Conservation (phyloP, 805 yeast species). For the Candida bentonensis region DNA sequence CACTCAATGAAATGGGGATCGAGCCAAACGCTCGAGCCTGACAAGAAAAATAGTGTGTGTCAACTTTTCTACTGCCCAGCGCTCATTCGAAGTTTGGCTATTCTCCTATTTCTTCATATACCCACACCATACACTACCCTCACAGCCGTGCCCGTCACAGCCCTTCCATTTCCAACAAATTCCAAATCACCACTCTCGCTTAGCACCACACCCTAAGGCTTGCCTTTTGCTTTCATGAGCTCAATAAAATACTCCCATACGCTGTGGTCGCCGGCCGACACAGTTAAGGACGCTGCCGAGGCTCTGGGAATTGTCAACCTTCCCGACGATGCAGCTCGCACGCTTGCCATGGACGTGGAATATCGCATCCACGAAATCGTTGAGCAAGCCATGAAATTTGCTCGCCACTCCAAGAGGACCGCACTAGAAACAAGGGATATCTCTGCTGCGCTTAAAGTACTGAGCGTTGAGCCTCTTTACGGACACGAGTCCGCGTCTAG, state of each 20-base stretch:
- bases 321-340: conserved; percentile 86
- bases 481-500: conserved; percentile 23
- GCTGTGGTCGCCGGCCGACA: conserved; percentile 94
- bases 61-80: too few relatives aligned
- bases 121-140: too few relatives aligned
- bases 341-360: conserved; percentile 98
- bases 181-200: too few relatives aligned
- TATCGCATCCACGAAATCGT: conserved; percentile 89
- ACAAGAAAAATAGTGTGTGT: too few relatives aligned
- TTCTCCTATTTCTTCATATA: too few relatives aligned
- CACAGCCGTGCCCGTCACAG: too few relatives aligned
- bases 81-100: too few relatives aligned
- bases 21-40: too few relatives aligned
- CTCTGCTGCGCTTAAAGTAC: conserved; percentile 62
- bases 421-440: conserved; percentile 71
- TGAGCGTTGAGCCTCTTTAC: conserved; percentile 73
- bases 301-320: conserved; percentile 60
- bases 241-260: conserved; percentile 52
- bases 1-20: too few relatives aligned
- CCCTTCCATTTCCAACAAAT: too few relatives aligned
- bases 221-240: conserved; percentile 1
- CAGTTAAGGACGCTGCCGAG: conserved; percentile 93
- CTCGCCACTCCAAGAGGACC: conserved; percentile 84
- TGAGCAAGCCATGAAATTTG: conserved; percentile 91
- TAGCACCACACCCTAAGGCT: too few relatives aligned